Evolutionary conservation across 1,284 basidiomycete species (phyloP), one percentile per base, ranked within the genome.

Genomic region (Volvariella volvacea): DNA sequence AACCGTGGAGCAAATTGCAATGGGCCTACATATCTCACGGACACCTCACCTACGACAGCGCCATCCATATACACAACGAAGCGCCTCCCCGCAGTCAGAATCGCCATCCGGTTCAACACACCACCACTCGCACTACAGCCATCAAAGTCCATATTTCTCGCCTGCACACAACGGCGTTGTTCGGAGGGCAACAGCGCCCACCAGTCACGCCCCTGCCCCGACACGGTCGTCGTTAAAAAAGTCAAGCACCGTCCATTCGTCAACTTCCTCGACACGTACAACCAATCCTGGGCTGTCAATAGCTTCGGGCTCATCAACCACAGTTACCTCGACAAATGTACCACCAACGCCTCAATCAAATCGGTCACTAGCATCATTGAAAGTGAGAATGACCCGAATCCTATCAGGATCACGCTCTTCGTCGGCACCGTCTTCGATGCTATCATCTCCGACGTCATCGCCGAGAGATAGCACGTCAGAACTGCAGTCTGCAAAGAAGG

Each of bases 21-120:
- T 85, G 81, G 83, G 82, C 19, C 68, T 85, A 16, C 83, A 85
- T 58, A 64, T 83, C 22, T 86, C 83, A 9, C 76, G 80, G 36
- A 86, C 83, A 1, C 82, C 83, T 3, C 81, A 85, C 56, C 60
- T 85, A 21, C 71, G 76, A 42, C 54, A 55, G 17, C 55, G 59
- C 41, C 46, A 22, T 42, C 32, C 58, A 4, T 57, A 59, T 45
- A 50, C 62, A 7, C 57, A 58, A 39, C 55, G 58, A 39, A 57
- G 54, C 43, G 50, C 58, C 28, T 48, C 50, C 21, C 55, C 59
- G 25, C 54, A 47, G 36, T 47, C 49, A 41, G 44, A 46, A 42
- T 49, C 52, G 30, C 52, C 47, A n/a, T 49, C 49, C 32, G 50
- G n/a, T 14, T 42, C 41, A 2, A 30, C 45, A 6, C 6, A 49